phyloP scores from a whole-genome alignment of 2,329 filamentous ascomycete species.

The Karstenula rhodostoma region DNA sequence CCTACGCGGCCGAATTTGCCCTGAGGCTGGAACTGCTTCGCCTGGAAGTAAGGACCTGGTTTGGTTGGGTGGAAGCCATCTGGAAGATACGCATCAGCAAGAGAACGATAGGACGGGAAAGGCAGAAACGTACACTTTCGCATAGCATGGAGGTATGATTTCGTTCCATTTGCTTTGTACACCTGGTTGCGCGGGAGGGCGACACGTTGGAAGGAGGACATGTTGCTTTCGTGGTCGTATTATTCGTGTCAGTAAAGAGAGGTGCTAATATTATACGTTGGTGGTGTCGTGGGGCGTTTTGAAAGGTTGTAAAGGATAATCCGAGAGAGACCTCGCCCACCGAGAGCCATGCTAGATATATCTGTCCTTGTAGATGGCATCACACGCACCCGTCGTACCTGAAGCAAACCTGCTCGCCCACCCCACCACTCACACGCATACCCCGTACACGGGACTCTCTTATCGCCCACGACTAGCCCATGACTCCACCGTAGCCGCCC shows the following conservation, averaged over 20 bases:
- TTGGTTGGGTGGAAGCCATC: constrained; percentile 37
- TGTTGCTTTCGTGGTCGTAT: constrained; percentile 14
- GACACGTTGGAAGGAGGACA: constrained; percentile 28
- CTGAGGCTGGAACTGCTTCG: constrained; percentile 28
- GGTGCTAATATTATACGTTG: too few relatives aligned
- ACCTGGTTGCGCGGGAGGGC: constrained; percentile 27
- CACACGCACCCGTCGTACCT: neutral
- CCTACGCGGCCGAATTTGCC: constrained; percentile 33
- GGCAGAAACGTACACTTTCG: constrained; percentile 21
- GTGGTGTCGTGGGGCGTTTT: neutral
- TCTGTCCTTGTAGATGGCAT: neutral
- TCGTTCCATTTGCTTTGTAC: constrained; percentile 29
- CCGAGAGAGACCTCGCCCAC: neutral
- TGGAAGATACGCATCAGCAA: neutral
- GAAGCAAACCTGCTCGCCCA: constrained; percentile 14
- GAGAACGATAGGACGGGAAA: neutral
- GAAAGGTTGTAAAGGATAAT: neutral
- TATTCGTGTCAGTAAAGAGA: neutral
- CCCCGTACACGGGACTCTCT: neutral
- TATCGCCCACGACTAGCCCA: neutral
- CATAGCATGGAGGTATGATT: constrained; percentile 30
- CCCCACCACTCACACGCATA: neutral
- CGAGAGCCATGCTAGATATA: neutral
- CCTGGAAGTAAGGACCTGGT: constrained; percentile 34
- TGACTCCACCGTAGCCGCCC: neutral